phyloP scores from a whole-genome alignment of 2,329 filamentous ascomycete genomes.

The Hymenoscyphus occultus region DNA sequence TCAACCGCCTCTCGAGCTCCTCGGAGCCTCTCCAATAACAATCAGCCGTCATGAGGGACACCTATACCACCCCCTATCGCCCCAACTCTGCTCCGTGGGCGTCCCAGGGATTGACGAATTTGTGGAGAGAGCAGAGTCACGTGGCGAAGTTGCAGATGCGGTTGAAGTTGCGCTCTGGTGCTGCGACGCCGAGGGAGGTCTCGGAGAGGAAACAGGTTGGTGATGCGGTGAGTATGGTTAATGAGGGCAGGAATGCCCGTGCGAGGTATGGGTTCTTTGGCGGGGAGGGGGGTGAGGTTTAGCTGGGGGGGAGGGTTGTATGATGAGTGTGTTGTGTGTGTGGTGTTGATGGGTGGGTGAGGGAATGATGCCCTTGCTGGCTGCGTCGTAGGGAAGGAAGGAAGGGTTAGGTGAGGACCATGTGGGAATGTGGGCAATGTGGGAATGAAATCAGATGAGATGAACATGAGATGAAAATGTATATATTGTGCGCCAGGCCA shows the following conservation, averaged over 20 bases:
- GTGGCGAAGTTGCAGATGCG: constrained; percentile 39
- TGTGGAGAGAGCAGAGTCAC: constrained; percentile 47
- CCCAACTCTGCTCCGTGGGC: constrained; percentile 32
- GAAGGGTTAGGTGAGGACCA: background rate
- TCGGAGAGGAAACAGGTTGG: constrained; percentile 88
- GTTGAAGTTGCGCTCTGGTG: constrained; percentile 54
- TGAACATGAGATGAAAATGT: background rate
- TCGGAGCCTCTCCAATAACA: constrained; percentile 96
- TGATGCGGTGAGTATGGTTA: constrained; percentile 76
- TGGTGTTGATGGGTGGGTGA: background rate
- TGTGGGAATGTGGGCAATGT: background rate
- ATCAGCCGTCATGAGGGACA: constrained; percentile 72
- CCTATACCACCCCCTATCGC: constrained; percentile 10
- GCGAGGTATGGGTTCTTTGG: constrained; percentile 36
- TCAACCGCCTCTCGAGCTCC: constrained; percentile 91
- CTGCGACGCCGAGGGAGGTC: constrained; percentile 55
- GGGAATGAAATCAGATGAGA: background rate
- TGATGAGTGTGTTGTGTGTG: too few species aligned
- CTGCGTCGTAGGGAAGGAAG: background rate
- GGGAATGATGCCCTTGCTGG: too few species aligned
- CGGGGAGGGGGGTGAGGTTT: constrained; percentile 33
- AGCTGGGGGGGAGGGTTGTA: background rate
- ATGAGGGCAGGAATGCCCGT: constrained; percentile 40
- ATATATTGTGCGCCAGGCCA: too few species aligned
- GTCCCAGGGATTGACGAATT: constrained; percentile 62